Evolutionary conservation across 2,329 filamentous ascomycete species (phyloP).

Genomic region (Epichloe typhina): DNA sequence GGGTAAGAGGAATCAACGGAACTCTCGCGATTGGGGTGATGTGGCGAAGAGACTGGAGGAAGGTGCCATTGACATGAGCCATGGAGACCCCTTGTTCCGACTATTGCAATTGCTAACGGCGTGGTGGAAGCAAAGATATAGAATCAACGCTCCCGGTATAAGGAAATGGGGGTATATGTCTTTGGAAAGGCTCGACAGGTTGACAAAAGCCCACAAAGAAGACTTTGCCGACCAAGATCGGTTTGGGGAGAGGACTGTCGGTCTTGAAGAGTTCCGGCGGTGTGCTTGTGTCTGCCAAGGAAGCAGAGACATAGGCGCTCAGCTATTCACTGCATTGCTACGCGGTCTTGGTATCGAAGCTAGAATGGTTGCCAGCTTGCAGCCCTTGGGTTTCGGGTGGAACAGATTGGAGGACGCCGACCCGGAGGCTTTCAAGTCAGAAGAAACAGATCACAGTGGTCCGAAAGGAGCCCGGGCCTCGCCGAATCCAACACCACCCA

Average conservation of each 20-base stretch:
- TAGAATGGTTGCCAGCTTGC: constrained; percentile 70
- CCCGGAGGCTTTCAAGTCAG: constrained; percentile 24
- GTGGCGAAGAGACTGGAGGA: constrained; percentile 57
- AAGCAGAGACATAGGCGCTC: constrained; percentile 75
- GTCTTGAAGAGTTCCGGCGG: constrained; percentile 53
- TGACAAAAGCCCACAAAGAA: constrained; percentile 56
- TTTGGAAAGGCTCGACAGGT: constrained; percentile 58
- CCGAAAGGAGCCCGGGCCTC: background rate
- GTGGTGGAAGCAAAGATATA: constrained; percentile 83
- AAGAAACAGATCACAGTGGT: background rate
- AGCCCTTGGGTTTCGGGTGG: constrained; percentile 83
- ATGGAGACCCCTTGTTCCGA: constrained; percentile 67
- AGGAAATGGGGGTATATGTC: constrained; percentile 86
- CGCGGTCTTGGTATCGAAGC: constrained; percentile 71
- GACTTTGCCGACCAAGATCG: constrained; percentile 45
- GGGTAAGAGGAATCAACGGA: constrained; percentile 18
- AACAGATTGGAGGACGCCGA: constrained; percentile 73
- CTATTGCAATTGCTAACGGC: constrained; percentile 63
- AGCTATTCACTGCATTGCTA: constrained; percentile 78
- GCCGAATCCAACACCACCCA: constrained; percentile 7
- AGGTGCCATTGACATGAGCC: constrained; percentile 62
- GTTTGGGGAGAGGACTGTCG: constrained; percentile 66
- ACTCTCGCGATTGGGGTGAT: constrained; percentile 51
- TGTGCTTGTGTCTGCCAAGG: constrained; percentile 60
- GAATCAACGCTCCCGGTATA: constrained; percentile 61